phyloP scores from a whole-genome alignment of 306 rosid genomes.

The Mucuna pruriens region DNA sequence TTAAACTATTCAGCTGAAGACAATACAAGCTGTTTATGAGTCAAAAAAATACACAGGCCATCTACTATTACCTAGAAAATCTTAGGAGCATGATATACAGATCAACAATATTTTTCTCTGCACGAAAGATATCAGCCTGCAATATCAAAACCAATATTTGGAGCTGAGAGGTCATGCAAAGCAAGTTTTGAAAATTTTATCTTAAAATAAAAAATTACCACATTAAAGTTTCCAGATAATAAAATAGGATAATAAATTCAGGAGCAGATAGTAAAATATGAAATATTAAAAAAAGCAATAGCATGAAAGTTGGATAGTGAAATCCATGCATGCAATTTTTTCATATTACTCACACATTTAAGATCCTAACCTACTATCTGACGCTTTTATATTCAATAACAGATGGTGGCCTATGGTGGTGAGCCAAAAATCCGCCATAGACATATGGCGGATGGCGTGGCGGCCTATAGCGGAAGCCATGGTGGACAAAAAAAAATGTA shows the following conservation, averaged over 20 bases:
- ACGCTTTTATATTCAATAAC: neutral
- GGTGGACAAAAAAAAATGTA: no score
- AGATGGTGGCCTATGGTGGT: no score
- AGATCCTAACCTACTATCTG: neutral
- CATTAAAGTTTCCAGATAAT: neutral
- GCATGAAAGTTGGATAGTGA: conserved; percentile 15
- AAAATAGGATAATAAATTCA: conserved; percentile 19
- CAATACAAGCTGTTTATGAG: neutral
- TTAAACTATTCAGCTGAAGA: conserved; percentile 15
- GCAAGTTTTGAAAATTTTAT: conserved; percentile 8
- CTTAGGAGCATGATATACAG: conserved; percentile 85
- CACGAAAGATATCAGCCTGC: conserved; percentile 89
- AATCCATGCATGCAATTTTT: neutral
- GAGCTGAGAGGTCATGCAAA: conserved; percentile 23
- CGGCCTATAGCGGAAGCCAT: no score
- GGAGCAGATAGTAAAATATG: neutral
- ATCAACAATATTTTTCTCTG: conserved; percentile 78
- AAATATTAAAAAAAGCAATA: conserved; percentile 8
- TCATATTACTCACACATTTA: neutral
- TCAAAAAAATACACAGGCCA: neutral
- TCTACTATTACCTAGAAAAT: conserved; percentile 71
- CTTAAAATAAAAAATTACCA: neutral
- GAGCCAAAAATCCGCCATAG: no score
- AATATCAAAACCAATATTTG: conserved; percentile 38
- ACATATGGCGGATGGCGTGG: no score